These are phyloP conservation scores for Huntiella moniliformis DNA, from an alignment of 2,329 filamentous ascomycete genomes.

Conservation along the genomic window DNA sequence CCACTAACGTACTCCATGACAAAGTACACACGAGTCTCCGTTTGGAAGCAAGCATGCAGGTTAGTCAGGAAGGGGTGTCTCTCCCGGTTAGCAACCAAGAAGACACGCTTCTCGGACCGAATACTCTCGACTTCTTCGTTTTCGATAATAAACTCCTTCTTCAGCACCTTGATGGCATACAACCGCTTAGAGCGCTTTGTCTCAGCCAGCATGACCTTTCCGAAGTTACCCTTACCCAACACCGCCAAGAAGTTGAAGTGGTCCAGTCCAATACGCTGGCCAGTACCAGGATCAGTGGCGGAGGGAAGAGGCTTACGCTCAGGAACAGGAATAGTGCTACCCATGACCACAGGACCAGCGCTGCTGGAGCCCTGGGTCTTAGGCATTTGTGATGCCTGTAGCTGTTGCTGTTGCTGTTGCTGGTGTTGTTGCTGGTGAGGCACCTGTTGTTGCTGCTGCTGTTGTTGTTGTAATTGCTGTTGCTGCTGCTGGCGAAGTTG, in stretches of 20 bases:
- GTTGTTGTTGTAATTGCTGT: conserved; percentile 19
- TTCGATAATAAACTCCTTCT: conserved; percentile 99
- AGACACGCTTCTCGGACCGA: conserved; percentile 91
- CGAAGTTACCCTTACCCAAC: conserved; percentile 96
- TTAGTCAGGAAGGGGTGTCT: conserved; percentile 90
- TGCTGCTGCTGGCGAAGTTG: conserved; percentile 20
- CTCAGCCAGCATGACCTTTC: conserved; percentile 98
- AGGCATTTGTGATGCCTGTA: conserved; percentile 16
- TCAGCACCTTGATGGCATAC: conserved; percentile 96
- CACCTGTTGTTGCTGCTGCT: conserved; percentile 15
- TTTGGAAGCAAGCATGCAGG: conserved; percentile 96
- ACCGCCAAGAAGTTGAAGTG: conserved; percentile 99
- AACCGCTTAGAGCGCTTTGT: conserved; percentile 82
- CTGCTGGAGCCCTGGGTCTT: conserved; percentile 8
- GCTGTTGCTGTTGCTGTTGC: conserved; percentile 19
- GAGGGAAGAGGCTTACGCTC: conserved; percentile 45
- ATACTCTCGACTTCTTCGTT: conserved; percentile 98
- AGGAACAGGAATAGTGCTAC: conserved; percentile 8
- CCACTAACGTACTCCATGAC: conserved; percentile 99
- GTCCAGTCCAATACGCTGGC: conserved; percentile 77
- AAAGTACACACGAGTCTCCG: conserved; percentile 94
- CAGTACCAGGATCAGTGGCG: conserved; percentile 53
- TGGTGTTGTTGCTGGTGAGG: conserved; percentile 16
- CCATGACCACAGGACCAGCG: conserved; percentile 17
- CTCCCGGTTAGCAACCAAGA: conserved; percentile 92